Conservation (phyloP, 768 basidiomycete species). For the Scleroderma bovista region DNA sequence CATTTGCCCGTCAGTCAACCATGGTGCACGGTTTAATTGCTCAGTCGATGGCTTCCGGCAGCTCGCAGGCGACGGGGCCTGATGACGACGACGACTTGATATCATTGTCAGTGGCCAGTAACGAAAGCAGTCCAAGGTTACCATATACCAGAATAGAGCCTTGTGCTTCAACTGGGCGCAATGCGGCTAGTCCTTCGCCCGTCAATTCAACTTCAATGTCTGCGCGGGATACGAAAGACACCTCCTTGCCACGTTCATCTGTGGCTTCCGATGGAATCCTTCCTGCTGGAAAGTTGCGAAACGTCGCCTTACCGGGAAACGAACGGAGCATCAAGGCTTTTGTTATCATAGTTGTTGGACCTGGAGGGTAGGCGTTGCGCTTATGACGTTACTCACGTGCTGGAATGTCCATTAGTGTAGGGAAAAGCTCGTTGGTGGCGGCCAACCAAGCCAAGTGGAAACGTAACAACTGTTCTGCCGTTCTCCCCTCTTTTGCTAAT, state of each 20-base stretch:
- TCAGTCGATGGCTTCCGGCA: neutral
- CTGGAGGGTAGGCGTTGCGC: constrained; percentile 46
- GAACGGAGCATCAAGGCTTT: constrained; percentile 48
- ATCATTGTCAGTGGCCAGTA: constrained; percentile 30
- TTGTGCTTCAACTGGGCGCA: neutral
- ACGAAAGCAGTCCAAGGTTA: constrained; percentile 2
- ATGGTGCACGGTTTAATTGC: constrained; percentile 34
- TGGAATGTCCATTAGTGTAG: constrained; percentile 37
- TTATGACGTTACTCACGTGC: neutral
- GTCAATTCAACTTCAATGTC: neutral
- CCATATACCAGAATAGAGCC: neutral
- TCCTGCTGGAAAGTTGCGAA: constrained; percentile 40
- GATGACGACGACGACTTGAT: constrained; percentile 32
- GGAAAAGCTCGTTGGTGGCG: constrained; percentile 69
- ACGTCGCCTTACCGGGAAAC: constrained; percentile 38
- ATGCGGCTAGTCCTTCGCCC: neutral
- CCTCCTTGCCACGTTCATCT: neutral
- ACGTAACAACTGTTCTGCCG: constrained; percentile 31
- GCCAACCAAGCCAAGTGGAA: constrained; percentile 71
- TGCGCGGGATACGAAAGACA: neutral
- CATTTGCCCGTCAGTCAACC: constrained; percentile 50
- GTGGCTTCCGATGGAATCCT: constrained; percentile 16
- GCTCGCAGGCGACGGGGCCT: constrained; percentile 20
- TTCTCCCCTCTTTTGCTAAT: neutral
- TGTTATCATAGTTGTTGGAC: constrained; percentile 56